A percentile compares a stretch with the other conserved stretches of the same genome.
Conservation (phyloP, 768 basidiomycete genomes). For the Phaeotremella fagi region DNA sequence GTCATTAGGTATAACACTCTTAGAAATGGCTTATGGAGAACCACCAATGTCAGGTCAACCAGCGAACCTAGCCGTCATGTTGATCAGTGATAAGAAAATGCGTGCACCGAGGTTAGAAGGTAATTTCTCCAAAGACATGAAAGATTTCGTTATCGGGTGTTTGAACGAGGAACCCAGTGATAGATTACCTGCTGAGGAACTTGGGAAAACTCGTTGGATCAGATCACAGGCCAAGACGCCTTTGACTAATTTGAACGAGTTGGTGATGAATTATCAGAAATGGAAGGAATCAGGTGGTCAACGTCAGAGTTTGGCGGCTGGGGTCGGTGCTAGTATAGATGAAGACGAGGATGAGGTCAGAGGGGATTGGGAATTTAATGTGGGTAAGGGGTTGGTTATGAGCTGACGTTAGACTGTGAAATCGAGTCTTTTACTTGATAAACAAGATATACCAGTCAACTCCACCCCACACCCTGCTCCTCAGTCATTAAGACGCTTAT, state of each 20-base stretch:
- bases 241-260: constrained; percentile 68
- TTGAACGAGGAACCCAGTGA: constrained; percentile 71
- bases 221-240: constrained; percentile 65
- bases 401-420: constrained; percentile 39
- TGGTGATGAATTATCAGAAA: constrained; percentile 70
- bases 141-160: constrained; percentile 78
- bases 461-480: constrained; percentile 55
- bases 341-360: constrained; percentile 48
- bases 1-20: constrained; percentile 93
- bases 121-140: constrained; percentile 77
- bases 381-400: constrained; percentile 16
- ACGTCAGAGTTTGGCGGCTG: constrained; percentile 63
- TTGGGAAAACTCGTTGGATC: constrained; percentile 80
- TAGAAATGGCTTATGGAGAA: constrained; percentile 94
- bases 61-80: constrained; percentile 79
- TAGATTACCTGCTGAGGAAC: constrained; percentile 85
- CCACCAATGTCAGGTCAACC: constrained; percentile 84
- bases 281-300: constrained; percentile 66
- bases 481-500: constrained; percentile 70
- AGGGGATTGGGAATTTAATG: constrained; percentile 48
- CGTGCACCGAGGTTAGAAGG: constrained; percentile 77
- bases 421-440: constrained; percentile 39
- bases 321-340: constrained; percentile 54
- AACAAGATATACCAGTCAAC: constrained; percentile 17
- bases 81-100: constrained; percentile 66